Evolutionary conservation across 805 yeast species (phyloP).

Genomic region (Diddensiella transvaalensis): DNA sequence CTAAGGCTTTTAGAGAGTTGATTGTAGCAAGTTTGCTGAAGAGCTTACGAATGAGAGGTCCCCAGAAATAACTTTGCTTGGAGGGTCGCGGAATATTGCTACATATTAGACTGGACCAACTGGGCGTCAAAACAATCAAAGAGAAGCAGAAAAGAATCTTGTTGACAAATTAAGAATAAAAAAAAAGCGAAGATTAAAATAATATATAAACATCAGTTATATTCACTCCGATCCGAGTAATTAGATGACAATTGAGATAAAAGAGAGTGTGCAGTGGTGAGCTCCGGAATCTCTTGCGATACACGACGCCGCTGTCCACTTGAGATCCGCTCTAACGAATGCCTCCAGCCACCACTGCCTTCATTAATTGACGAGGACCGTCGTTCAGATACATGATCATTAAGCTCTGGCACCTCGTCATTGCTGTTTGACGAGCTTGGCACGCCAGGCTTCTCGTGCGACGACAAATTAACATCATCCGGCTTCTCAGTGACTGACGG

Average conservation of each 20-base stretch:
- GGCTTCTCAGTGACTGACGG: neutral
- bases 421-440: conserved; percentile 1
- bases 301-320: conserved; percentile 11
- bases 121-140: too few relatives aligned
- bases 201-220: neutral
- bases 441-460: neutral
- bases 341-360: conserved; percentile 4
- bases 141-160: too few relatives aligned
- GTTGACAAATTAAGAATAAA: too few relatives aligned
- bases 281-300: conserved; percentile 17
- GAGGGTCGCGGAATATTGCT: too few relatives aligned
- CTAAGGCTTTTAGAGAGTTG: too few relatives aligned
- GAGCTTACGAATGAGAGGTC: too few relatives aligned
- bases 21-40: too few relatives aligned
- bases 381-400: neutral
- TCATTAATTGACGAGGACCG: conserved; percentile 2
- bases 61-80: too few relatives aligned
- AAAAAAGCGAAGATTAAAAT: neutral
- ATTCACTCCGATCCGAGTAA: neutral
- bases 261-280: conserved; percentile 17
- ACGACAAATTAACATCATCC: neutral
- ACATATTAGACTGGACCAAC: too few relatives aligned
- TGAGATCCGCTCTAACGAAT: neutral
- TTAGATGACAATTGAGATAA: conserved; percentile 4
- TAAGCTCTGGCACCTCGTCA: neutral